Evolutionary conservation across 2,329 filamentous ascomycete species (phyloP).

Genomic region (Colletotrichum sp.): DNA sequence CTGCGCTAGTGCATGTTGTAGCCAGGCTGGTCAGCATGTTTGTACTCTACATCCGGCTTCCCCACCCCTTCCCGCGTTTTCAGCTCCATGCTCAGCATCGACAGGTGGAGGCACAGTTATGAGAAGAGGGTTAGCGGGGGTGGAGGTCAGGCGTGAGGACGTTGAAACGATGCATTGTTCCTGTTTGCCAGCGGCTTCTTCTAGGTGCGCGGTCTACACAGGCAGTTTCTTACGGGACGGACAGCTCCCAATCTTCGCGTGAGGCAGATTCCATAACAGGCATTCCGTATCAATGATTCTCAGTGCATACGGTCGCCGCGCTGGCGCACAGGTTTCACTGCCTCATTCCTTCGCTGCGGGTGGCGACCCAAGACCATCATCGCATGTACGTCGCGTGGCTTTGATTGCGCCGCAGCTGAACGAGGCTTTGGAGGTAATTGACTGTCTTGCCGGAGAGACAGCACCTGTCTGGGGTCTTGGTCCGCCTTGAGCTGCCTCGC

Average conservation of each 20-base stretch:
- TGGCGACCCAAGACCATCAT: neutral
- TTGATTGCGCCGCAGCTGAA: neutral
- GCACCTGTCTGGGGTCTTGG: neutral
- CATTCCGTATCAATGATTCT: neutral
- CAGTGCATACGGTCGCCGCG: neutral
- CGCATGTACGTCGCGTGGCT: neutral
- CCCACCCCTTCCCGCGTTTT: neutral
- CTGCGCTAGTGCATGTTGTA: neutral
- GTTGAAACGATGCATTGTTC: neutral
- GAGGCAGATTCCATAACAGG: neutral
- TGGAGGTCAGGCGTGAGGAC: neutral
- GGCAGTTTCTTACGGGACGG: neutral
- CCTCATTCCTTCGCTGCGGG: neutral
- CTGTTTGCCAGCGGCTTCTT: neutral
- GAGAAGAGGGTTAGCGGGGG: neutral
- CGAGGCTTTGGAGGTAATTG: neutral
- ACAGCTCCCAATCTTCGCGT: neutral
- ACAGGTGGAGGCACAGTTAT: neutral
- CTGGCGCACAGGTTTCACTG: neutral
- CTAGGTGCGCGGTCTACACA: neutral
- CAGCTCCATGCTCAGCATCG: neutral
- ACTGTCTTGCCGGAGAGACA: neutral
- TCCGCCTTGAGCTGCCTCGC: neutral
- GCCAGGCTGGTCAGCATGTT: neutral
- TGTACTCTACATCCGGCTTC: neutral